phyloP scores from a whole-genome alignment of 768 basidiomycete genomes.

The Tricholoma furcatifolium region DNA sequence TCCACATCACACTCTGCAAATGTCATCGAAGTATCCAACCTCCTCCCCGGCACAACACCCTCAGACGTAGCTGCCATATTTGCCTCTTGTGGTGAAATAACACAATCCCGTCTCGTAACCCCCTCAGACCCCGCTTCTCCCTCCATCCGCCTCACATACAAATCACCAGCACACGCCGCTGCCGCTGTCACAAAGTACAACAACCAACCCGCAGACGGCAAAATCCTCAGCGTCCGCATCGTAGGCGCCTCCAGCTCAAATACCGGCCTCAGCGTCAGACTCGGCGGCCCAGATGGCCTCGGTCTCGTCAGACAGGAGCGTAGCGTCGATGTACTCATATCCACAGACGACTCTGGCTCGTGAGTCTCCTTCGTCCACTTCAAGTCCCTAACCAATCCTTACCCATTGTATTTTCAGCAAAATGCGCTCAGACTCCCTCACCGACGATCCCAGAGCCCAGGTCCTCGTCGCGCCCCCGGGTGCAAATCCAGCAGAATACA shows the following conservation, averaged over 20 bases:
- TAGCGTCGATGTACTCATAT: conserved; percentile 63
- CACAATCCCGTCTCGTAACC: conserved; percentile 39
- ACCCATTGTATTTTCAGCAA: conserved; percentile 49
- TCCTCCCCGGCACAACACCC: conserved; percentile 74
- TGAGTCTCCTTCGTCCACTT: conserved; percentile 33
- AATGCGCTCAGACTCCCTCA: conserved; percentile 80
- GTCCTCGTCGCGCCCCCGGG: conserved; percentile 72
- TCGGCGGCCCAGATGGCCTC: conserved; percentile 53
- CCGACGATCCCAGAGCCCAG: conserved; percentile 60
- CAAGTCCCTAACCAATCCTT: too few species aligned
- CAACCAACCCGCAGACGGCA: conserved; percentile 81
- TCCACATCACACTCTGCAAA: conserved; percentile 50
- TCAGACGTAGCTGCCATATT: conserved; percentile 88
- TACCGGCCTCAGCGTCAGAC: conserved; percentile 53
- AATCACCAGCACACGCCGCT: conserved; percentile 57
- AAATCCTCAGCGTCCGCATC: conserved; percentile 61
- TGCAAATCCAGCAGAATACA: conserved; percentile 52
- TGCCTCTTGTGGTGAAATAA: conserved; percentile 72
- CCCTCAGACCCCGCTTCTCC: conserved; percentile 31
- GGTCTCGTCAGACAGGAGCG: conserved; percentile 53
- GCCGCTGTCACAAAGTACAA: conserved; percentile 74
- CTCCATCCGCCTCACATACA: conserved; percentile 72
- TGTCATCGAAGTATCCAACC: conserved; percentile 71
- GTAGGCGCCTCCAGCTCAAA: conserved; percentile 53
- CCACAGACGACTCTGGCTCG: conserved; percentile 46